Evolutionary conservation across 2,329 filamentous ascomycete genomes (phyloP).

Genomic region (Colletotrichum neosansevieriae): DNA sequence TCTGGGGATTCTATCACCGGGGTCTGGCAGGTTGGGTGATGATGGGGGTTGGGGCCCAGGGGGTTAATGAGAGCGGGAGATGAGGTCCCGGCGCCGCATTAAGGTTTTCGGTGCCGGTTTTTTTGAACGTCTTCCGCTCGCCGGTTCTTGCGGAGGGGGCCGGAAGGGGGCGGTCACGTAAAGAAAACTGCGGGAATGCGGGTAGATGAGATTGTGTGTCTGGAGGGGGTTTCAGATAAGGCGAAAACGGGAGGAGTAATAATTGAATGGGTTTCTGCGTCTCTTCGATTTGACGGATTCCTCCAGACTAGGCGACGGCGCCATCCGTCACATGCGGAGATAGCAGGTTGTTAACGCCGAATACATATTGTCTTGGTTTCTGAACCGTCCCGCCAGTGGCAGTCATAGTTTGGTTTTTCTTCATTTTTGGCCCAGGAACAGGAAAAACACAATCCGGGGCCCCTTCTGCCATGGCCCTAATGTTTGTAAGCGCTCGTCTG

Average conservation of each 20-base stretch:
- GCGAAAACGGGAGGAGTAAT: not conserved
- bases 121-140: not conserved
- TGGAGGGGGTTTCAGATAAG: not conserved
- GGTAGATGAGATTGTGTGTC: not conserved
- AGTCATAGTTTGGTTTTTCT: not conserved
- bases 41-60: not conserved
- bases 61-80: not conserved
- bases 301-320: slow-evolving; percentile 20
- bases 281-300: slow-evolving; percentile 1
- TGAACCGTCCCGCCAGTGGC: not conserved
- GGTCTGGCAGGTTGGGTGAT: slow-evolving; percentile 1
- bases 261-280: not conserved
- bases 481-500: not conserved
- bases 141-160: slow-evolving; percentile 1
- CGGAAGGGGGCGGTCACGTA: not conserved
- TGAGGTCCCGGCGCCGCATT: not conserved
- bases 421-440: not conserved
- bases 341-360: slow-evolving; percentile 28
- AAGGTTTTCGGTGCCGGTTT: slow-evolving; percentile 12
- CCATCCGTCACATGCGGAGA: slow-evolving; percentile 29
- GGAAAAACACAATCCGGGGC: not conserved
- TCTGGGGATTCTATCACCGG: not conserved
- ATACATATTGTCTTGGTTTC: not conserved
- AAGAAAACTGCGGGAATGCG: not conserved
- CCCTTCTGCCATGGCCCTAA: not conserved